These are phyloP conservation scores for Cladophialophora yegresii DNA, from an alignment of 2,329 filamentous ascomycete species.

Conservation along the genomic window DNA sequence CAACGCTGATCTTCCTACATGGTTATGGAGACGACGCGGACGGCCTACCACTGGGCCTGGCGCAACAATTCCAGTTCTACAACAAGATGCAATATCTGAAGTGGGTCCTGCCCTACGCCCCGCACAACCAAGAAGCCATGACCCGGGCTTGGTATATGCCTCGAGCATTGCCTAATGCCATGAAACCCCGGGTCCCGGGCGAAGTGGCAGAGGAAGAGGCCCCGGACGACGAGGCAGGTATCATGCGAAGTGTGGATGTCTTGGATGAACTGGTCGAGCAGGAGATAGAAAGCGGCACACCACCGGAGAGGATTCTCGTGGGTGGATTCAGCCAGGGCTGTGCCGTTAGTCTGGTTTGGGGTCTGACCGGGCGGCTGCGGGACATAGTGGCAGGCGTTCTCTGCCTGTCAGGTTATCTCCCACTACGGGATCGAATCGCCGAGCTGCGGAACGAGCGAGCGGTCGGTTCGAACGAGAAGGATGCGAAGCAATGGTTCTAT, in stretches of 20 bases:
- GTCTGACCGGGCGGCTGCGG: constrained; percentile 43
- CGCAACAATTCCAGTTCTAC: constrained; percentile 52
- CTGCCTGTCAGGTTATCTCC: constrained; percentile 53
- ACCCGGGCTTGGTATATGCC: constrained; percentile 50
- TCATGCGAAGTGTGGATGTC: constrained; percentile 46
- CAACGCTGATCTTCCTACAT: constrained; percentile 42
- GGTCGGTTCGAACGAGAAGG: constrained; percentile 35
- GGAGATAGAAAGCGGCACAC: constrained; percentile 46
- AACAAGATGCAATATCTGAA: constrained; percentile 52
- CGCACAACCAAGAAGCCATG: constrained; percentile 50
- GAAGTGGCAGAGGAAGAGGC: constrained; percentile 48
- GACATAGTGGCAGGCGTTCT: constrained; percentile 45
- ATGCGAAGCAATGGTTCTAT: constrained; percentile 49
- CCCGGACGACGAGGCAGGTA: constrained; percentile 51
- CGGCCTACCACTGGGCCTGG: constrained; percentile 49
- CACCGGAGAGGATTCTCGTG: constrained; percentile 48
- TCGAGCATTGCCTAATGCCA: constrained; percentile 46
- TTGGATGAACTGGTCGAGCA: constrained; percentile 49
- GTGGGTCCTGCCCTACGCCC: constrained; percentile 56
- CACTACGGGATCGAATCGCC: constrained; percentile 45
- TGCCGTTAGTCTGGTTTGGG: constrained; percentile 49
- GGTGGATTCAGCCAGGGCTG: constrained; percentile 55
- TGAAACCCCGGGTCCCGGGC: constrained; percentile 43
- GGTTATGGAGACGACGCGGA: constrained; percentile 52
- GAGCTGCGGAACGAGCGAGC: constrained; percentile 43